Percentiles rank a stretch among this genome's conserved stretches.
Conservation (phyloP, 1,284 basidiomycete species). For the Ganoderma resinaceum region DNA sequence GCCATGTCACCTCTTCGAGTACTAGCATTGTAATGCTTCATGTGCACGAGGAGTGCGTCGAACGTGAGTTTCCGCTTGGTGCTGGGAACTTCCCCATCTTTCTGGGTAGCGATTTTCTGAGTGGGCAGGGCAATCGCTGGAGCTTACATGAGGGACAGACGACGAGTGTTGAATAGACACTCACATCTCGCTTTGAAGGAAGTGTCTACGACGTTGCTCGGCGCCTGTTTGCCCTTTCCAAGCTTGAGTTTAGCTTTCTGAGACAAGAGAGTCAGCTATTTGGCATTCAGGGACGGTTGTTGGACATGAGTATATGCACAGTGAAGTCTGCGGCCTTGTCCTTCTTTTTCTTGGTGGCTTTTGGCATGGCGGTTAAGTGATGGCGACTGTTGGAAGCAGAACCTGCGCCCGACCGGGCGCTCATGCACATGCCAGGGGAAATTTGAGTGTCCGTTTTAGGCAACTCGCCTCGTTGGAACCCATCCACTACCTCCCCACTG, state of each 20-base stretch:
- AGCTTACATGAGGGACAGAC: slow-evolving; percentile 11
- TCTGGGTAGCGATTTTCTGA: slow-evolving; percentile 75
- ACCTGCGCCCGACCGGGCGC: background rate
- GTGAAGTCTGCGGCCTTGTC: slow-evolving; percentile 91
- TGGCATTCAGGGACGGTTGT: too few relatives aligned
- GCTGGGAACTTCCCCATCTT: slow-evolving; percentile 62
- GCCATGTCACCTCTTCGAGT: slow-evolving; percentile 69
- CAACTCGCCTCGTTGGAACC: background rate
- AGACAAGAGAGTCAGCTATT: background rate
- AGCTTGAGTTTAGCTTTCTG: slow-evolving; percentile 97
- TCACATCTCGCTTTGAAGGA: slow-evolving; percentile 93
- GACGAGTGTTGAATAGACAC: slow-evolving; percentile 29
- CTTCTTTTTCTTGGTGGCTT: slow-evolving; percentile 85
- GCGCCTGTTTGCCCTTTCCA: slow-evolving; percentile 89
- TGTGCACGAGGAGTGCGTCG: slow-evolving; percentile 78
- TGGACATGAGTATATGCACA: slow-evolving; percentile 47
- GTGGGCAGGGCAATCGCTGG: slow-evolving; percentile 91
- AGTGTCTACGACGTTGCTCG: slow-evolving; percentile 91
- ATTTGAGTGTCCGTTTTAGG: slow-evolving; percentile 11
- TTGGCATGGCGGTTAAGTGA: slow-evolving; percentile 66
- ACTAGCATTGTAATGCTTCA: slow-evolving; percentile 85
- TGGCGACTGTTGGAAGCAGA: background rate
- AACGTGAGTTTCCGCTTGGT: slow-evolving; percentile 84
- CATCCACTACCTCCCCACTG: background rate
- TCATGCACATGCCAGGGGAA: background rate